Base-by-base conservation (phyloP, 129 eudicot species). In the Pulicaria dysenterica region DNA sequence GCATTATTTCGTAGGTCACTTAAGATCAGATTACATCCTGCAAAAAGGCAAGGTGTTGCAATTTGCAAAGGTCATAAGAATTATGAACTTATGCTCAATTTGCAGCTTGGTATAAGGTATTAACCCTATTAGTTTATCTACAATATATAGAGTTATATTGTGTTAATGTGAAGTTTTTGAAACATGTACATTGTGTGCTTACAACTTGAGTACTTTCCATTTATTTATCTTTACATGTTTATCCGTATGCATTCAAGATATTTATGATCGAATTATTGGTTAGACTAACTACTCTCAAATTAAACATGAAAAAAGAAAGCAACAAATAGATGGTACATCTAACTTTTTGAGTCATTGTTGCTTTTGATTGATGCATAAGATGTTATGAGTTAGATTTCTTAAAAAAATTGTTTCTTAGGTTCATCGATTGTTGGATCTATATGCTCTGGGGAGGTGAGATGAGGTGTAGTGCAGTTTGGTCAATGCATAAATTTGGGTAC, bases 61-160 rank as follows among this genome's bases (percentile, higher is more conserved):
- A 92, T 92, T 38, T 85, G 86, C 54, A 92, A 80, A 81, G 98
- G 96, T 47, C 98, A 92, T 69, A 87, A 84, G 79, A 89, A 92
- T 76, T 92, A 87, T 79, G 98, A 92, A 55, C 89, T 92, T 55
- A 92, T 92, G 98, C 96, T 92, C 45, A 92, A 92, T 74, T 75
- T 92, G 80, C 98, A 92, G 72, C 98, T 89, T 56, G 98, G 98
- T 71, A 92, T 92, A 77, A 89, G 98, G 98, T 92, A 87, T 36
- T 38, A 15, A 43, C 10, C 13, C 31, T 24, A 24, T 24, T 24
- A 24, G 31, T 24, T 24, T 24, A 24, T 24, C 31, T 24, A 2
- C 31, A 24, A 24, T 24, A 24, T 24, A 24, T 1, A 24, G 8
- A 38, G 73, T 51, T 69, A 8, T 15, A 64, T 8, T 10, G 4